A percentile compares a stretch with the other conserved stretches of the same genome.
Evolutionary conservation across 139 green algal genomes (phyloP).

Genomic region (Mesotaenium endlicherianum): DNA sequence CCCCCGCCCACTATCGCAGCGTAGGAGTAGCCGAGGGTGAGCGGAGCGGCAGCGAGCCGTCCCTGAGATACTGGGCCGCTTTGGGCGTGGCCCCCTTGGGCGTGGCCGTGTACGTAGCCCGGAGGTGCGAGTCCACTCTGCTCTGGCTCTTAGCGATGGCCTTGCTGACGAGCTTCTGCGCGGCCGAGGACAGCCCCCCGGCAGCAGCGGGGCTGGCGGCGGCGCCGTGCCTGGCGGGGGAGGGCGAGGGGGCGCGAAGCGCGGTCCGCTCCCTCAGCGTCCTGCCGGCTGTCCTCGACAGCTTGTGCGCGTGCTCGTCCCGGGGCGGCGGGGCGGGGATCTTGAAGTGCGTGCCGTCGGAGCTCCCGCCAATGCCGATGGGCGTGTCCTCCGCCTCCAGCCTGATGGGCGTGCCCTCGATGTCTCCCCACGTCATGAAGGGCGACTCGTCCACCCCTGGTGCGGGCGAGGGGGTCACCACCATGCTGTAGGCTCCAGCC

Average conservation of each 20-base stretch:
- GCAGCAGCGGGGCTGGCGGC: not conserved
- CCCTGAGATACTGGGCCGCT: not conserved
- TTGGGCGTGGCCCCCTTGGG: not conserved
- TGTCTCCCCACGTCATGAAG: constrained; percentile 59
- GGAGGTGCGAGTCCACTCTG: constrained; percentile 33
- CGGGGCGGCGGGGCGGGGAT: constrained; percentile 31
- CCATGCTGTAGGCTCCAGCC: constrained; percentile 13
- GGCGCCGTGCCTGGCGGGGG: not conserved
- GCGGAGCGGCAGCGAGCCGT: not conserved
- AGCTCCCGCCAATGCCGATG: constrained; percentile 33
- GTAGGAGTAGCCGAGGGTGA: constrained; percentile 1
- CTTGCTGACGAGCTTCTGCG: constrained; percentile 46
- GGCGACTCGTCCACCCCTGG: constrained; percentile 51
- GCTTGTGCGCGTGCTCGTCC: constrained; percentile 1
- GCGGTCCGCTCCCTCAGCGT: constrained; percentile 26
- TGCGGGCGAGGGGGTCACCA: constrained; percentile 48
- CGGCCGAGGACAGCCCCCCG: constrained; percentile 24
- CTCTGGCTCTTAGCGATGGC: constrained; percentile 27
- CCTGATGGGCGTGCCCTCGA: constrained; percentile 53
- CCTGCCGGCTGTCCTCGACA: constrained; percentile 32
- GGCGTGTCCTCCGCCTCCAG: constrained; percentile 51
- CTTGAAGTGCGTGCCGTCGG: constrained; percentile 42
- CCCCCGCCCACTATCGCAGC: too few species aligned
- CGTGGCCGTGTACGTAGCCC: constrained; percentile 16
- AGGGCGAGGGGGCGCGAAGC: not conserved